Conservation (phyloP, 176 grass and related monocot species). For the Aegilops sharonensis region DNA sequence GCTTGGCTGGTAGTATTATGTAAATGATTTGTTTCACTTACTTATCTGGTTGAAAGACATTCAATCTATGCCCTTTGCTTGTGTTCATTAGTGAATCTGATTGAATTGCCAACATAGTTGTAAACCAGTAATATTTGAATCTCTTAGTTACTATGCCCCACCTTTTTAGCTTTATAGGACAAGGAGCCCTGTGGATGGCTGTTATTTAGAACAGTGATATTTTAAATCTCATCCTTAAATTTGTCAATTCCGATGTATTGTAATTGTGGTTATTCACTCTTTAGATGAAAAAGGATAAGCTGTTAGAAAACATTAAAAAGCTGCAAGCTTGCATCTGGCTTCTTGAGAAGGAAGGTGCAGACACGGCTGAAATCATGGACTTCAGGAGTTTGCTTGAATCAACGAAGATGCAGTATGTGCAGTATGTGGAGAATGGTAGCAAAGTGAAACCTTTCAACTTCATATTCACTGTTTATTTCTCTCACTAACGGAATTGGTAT, state of each 20-base stretch:
- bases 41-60: not conserved
- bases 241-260: not conserved
- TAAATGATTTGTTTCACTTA: not conserved
- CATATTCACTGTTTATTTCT: not conserved
- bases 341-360: conserved; percentile 13
- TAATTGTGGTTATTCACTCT: not conserved
- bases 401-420: not conserved
- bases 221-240: not conserved
- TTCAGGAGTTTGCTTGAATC: conserved; percentile 13
- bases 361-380: conserved; percentile 12
- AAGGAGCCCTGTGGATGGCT: not conserved
- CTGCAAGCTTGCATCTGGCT: not conserved
- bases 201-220: not conserved
- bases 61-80: not conserved
- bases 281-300: conserved; percentile 15
- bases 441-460: not conserved
- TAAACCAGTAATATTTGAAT: not conserved
- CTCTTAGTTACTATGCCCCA: not conserved
- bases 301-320: conserved; percentile 19
- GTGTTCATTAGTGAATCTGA: not conserved
- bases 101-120: not conserved
- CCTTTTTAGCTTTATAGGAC: not conserved
- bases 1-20: not conserved
- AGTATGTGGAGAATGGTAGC: conserved; percentile 17
- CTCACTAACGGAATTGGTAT: not conserved